These are phyloP conservation scores for Vaccinium myrtillus DNA, from an alignment of 148 eudicot species.

Conservation along the genomic window DNA sequence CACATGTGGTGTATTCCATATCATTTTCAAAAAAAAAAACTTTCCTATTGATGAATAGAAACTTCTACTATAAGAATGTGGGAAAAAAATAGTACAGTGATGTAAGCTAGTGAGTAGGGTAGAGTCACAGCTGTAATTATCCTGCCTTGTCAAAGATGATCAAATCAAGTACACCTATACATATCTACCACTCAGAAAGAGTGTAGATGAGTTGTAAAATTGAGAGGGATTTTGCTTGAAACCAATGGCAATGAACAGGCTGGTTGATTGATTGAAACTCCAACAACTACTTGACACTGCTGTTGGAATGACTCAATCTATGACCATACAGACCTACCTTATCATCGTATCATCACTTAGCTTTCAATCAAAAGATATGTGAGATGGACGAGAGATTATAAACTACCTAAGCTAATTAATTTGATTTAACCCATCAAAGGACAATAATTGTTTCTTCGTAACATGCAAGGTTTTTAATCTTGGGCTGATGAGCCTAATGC, in stretches of 20 bases:
- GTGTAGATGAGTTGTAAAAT: background rate
- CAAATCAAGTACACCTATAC: slow-evolving; percentile 20
- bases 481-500: no score
- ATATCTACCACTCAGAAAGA: background rate
- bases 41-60: background rate
- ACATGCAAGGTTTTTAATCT: background rate
- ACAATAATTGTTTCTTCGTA: background rate
- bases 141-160: background rate
- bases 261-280: slow-evolving; percentile 14
- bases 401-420: background rate
- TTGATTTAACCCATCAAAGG: background rate
- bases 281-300: background rate
- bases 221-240: background rate
- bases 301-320: slow-evolving; percentile 9
- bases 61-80: background rate
- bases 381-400: background rate
- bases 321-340: background rate
- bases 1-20: no score
- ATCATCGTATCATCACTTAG: background rate
- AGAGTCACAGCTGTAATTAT: background rate
- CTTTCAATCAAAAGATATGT: background rate
- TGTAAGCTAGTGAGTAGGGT: background rate
- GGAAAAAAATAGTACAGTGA: background rate
- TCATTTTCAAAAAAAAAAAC: no score
- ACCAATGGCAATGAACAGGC: slow-evolving; percentile 14